Evolutionary conservation across 768 basidiomycete species (phyloP).

Genomic region (Boletus pseudopeckii): DNA sequence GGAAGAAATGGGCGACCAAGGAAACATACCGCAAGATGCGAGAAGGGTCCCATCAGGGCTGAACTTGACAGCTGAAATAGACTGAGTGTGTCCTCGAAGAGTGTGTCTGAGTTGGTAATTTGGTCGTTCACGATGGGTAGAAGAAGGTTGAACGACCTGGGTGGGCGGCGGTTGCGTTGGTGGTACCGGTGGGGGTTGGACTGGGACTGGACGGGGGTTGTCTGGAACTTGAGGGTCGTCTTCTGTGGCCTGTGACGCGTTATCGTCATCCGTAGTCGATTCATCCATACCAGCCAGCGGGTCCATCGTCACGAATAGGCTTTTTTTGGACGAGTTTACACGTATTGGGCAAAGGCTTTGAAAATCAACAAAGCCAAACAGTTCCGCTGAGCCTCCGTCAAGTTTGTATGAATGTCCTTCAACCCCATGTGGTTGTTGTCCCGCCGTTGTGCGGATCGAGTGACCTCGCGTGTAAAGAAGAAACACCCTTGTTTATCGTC

Average conservation of each 20-base stretch:
- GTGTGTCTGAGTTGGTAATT: conserved; percentile 67
- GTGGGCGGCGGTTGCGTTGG: conserved; percentile 28
- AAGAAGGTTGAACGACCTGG: conserved; percentile 35
- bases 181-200: conserved; percentile 32
- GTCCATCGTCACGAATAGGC: conserved; percentile 11
- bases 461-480: background rate
- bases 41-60: conserved; percentile 82
- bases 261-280: conserved; percentile 54
- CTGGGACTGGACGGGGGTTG: conserved; percentile 43
- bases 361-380: no score
- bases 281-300: conserved; percentile 35
- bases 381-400: no score
- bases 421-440: conserved; percentile 15
- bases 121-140: conserved; percentile 44
- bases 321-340: no score
- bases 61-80: conserved; percentile 88
- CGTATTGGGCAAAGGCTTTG: no score
- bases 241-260: conserved; percentile 80
- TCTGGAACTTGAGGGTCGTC: conserved; percentile 78
- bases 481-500: background rate
- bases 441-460: background rate
- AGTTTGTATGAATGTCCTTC: background rate
- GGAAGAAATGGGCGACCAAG: background rate
- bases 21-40: conserved; percentile 77
- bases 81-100: conserved; percentile 73